Base-by-base conservation (phyloP, 2,329 filamentous ascomycete species). In the Xylaria digitata region DNA sequence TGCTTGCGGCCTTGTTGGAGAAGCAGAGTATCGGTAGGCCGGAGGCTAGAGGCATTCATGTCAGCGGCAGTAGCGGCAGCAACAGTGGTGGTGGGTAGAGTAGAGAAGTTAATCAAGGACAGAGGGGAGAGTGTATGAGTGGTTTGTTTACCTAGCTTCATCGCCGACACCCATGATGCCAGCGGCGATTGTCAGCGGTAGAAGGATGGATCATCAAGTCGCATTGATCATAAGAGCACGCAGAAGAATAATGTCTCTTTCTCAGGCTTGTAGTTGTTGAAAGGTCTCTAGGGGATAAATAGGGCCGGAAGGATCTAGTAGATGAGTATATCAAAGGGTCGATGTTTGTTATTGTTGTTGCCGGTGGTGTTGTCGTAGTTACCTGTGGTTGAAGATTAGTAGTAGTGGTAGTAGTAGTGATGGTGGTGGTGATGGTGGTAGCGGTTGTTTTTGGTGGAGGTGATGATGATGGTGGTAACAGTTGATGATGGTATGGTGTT, bases 21-120 rank as follows among this genome's bases (percentile, higher is more conserved):
- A 69, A 93, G 85, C 69, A 93, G 82, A 74, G 83, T 82, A 71
- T 92, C 88, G 69, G 90, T 92, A 65, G 88, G 86, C 80, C 87
- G 86, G 78, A 86, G 85, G 76, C 90, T 92, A 67, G 32, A 66
- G 74, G 34, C 23, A 49, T 40, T 30, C 23, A 59, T 21, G 63
- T 70, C 42, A 70, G 68, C 57, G n/a, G 8, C 43, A 6, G 13
- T 26, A 70, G 68, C 57, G n/a, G 8, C 26, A 6, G 13, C 43
- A 23, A 11, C 56, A 6, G 37, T 59, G 21, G 50, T 8, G 26
- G 15, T 6, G 11, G 7, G 15, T n/a, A n/a, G 7, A 13, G 9
- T 4, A 52, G 17, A 21, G 54, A 34, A 26, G 30, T 9, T 13
- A 9, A 40, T 11, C 11, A 40, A 15, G 13, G 13, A 13, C 37